Evolutionary conservation across 176 grass and related monocot genomes (phyloP), one percentile per base, ranked within the genome.

Genomic region (Paspalum vaginatum): DNA sequence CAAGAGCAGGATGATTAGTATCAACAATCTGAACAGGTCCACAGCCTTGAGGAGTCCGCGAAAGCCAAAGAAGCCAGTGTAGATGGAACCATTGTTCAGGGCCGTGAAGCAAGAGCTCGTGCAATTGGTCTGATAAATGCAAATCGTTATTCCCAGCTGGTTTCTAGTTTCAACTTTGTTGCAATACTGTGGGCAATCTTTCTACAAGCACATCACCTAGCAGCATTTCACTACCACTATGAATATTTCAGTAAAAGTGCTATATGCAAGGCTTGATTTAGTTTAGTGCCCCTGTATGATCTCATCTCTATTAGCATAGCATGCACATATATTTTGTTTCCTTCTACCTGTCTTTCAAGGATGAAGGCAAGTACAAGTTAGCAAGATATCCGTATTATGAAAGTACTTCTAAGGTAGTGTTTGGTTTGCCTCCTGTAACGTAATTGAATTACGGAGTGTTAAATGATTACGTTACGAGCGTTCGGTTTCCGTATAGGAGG

Each of bases 81-180:
- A 57, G 94, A 97, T 86, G 91, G 75, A 75, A 91, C 94, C 40
- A 90, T 94, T 84, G 72, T 94, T 88, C 94, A 97, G 86, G 94
- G 91, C 37, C 76, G 21, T 68, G 94, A 92, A 78, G 91, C 94
- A 67, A 91, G 94, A 22, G 94, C 91, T 12, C 91, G 94, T 82
- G 85, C 94, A 27, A 90, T 94, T 84, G 91, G 94, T 65, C 87
- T 92, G 87, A 89, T 90, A 85, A 78, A 24, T 56, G 8, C n/a
- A 88, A 78, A 20, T 44, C 40, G 49, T 3, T 75, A 75, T n/a
- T n/a, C n/a, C n/a, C n/a, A n/a, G n/a, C n/a, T n/a, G n/a, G n/a
- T n/a, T n/a, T n/a, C n/a, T n/a, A n/a, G 9, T 37, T 77, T 70
- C 52, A 44, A 11, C 11, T 20, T 75, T 46, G 48, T 72, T 38